Base-by-base conservation (phyloP, 495 filamentous ascomycete species). In the Physcia stellaris region DNA sequence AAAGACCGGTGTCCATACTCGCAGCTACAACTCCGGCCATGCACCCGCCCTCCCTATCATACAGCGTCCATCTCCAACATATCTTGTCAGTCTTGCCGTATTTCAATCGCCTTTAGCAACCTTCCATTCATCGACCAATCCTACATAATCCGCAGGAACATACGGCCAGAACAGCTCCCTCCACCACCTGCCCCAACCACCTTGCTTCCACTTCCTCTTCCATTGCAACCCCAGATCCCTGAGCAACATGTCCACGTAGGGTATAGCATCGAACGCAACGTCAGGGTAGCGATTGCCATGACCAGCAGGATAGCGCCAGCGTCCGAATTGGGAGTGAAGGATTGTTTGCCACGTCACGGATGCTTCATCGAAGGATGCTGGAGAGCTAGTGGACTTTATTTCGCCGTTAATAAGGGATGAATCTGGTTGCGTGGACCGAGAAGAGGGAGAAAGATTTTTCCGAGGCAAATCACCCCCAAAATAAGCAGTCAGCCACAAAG, bases 171-270 rank as follows among this genome's bases (percentile, higher is more conserved):
- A 70, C 2, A 59, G 59, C 21, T 62, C 46, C 58, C 61, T 23
- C 9, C 48, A 56, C 6, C 37, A 37, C 45, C 71, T 77, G 21
- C 63, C 50, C 39, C 42, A 45, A 0, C 59, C 58, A 23, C 68
- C 49, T 54, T 63, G 22, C 7, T 55, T 54, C 2, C 47, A 34
- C 46, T 75, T 76, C 18, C 71, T 51, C 36, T 46, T 45, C 3
- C 34, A 35, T 4, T 51, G 29, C 20, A 80, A 49, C 10, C 81
- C 81, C 35, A 90, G 40, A 50, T 88, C 83, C 1, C 57, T 50
- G 37, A 84, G 49, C 56, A 87, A 45, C 45, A 83, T 43, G 56
- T 88, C 84, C 3, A 86, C 52, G 49, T 87, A 92, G n/a, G 83
- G 77, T 30, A 86, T 45, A 2, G 66, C 70, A 53, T 90, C 83